Base-by-base conservation (phyloP, 768 basidiomycete species). In the Rhodosporidiobolus sp. region DNA sequence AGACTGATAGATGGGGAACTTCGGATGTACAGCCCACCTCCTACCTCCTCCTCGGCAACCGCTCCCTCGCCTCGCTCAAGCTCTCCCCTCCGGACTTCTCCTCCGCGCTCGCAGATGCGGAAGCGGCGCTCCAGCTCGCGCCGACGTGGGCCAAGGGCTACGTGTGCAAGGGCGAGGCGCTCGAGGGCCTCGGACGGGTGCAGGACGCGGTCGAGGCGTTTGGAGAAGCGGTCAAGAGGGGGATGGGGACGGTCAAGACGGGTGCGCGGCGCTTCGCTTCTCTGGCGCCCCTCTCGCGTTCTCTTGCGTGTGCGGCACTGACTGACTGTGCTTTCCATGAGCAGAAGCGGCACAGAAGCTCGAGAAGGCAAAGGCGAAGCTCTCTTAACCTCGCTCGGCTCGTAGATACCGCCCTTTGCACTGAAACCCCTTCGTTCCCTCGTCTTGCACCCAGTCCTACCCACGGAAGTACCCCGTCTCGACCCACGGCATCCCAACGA, bases 401-500 rank as follows among this genome's bases (percentile, higher is more conserved):
- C 59, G 34, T 17, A 12, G 38, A 16, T 38, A 30, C 45, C 24
- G 43, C 45, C 28, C 28, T 8, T 45, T 0, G 10, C 28, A 17
- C 19, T 32, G 17, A 16, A 17, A 8, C 17, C 17, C 1, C n/a
- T 32, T 34, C 12, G 30, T 30, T 57, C 35, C 20, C 16, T 12
- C 11, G 56, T 20, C 16, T n/a, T 55, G 60, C 48, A 66, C 68
- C n/a, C n/a, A n/a, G n/a, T n/a, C n/a, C n/a, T n/a, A n/a, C 68
- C 38, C 74, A 1, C 77, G 58, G 63, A 75, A 96, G 80, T 97
- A 98, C 71, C 86, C 88, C 24, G 90, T 83, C 78, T 88, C 87
- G 24, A 90, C 84, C 78, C 96, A 99, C 24, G 96, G 95, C 92
- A 97, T 91, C 0, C 87, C 85, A 10, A 87, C 87, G 43, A 97